Evolutionary conservation across 306 rosid genomes (phyloP), one percentile per base, ranked within the genome.

Genomic region (Trichosanthes cucumerina): DNA sequence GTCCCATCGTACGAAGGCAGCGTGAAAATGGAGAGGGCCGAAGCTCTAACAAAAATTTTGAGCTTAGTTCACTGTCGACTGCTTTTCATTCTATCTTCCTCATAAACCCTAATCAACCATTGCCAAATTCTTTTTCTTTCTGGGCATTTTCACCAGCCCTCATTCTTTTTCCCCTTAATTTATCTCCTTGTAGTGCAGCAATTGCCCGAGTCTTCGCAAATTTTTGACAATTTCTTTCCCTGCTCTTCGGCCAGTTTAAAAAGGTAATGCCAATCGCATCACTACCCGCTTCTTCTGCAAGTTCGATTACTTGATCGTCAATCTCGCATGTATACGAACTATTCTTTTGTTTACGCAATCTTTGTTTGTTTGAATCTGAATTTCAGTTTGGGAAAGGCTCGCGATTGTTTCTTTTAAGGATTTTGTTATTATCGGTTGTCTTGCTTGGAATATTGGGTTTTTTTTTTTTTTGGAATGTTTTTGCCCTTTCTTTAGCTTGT

Each of bases 41-140:
- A 19, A 65, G 47, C 28, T 3, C 23, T 43, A 7, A 72, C 59
- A 72, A 47, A 0, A 9, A 19, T 47, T 4, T 8, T 39, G 8
- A 47, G 59, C 59, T 72, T 26, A 72, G 15, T 52, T 72, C 59
- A 72, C 77, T 72, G 26, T 47, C 15, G 43, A 47, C 15, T 72
- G 43, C 43, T 47, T 47, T 47, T 16, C 14, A 46, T 71, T 15
- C 76, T 8, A 14, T 71, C 77, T 71, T 26, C 62, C 18, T 50
- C 78, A 18, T 74, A 74, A 74, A 74, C 78, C 78, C 78, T 50
- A 50, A 74, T 3, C 78, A 10, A 3, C 62, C 16, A 31, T 74
- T 31, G 9, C 43, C 78, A 50, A 31, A 26, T 47, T 70, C 38
- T 26, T 47, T 3, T 13, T 28, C 56, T 64, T 65, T 28, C 34